phyloP scores from a whole-genome alignment of 148 eudicot genomes.

The Mesembryanthemum crystallinum region DNA sequence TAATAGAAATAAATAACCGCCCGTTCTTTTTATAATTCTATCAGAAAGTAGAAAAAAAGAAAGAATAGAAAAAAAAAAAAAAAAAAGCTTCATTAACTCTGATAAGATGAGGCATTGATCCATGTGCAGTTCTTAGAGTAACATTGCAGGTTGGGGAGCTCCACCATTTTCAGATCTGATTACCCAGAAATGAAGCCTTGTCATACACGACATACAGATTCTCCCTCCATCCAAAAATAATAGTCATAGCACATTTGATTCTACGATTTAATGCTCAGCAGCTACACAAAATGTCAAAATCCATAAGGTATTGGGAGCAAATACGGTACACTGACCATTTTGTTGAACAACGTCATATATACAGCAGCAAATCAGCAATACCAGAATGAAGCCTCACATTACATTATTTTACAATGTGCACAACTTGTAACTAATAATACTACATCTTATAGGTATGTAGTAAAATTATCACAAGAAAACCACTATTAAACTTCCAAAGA shows the following conservation, averaged over 20 bases:
- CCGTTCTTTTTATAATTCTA: too few species aligned
- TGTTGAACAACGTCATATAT: not conserved
- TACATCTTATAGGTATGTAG: not conserved
- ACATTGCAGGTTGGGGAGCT: not conserved
- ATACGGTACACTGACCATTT: not conserved
- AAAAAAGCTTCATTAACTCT: too few species aligned
- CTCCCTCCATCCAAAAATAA: too few species aligned
- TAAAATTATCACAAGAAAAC: not conserved
- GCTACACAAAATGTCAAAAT: too few species aligned
- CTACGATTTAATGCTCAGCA: not conserved
- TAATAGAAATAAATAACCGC: too few species aligned
- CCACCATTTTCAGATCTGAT: not conserved
- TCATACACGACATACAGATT: too few species aligned
- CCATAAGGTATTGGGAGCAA: not conserved
- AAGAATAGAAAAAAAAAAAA: too few species aligned
- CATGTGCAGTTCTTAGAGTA: not conserved
- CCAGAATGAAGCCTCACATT: not conserved
- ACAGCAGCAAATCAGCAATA: too few species aligned
- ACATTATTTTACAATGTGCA: conserved; percentile 1
- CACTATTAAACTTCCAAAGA: not conserved
- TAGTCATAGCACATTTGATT: too few species aligned
- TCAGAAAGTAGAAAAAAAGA: too few species aligned
- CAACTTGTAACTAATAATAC: not conserved
- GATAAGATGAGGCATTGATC: too few species aligned
- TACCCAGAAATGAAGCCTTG: not conserved